A percentile compares a stretch with the other conserved stretches of the same genome.
Conservation (phyloP, 2,329 filamentous ascomycete genomes). For the Microsporum ferrugineum region DNA sequence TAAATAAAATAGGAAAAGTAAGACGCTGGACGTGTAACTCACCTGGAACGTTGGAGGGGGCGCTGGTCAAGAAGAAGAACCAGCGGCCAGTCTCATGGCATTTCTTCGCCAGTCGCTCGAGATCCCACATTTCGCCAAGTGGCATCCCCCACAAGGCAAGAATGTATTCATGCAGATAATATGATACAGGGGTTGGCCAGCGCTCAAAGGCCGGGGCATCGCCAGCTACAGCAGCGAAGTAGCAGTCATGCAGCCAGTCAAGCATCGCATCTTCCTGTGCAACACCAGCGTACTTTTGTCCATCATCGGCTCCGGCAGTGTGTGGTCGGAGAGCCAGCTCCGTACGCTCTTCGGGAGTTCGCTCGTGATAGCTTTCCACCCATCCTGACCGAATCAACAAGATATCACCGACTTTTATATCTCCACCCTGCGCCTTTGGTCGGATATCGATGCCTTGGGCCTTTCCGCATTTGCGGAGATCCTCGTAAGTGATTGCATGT, state of each 20-base stretch:
- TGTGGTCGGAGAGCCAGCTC: conserved; percentile 23
- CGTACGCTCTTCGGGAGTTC: conserved; percentile 25
- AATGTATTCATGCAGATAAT: conserved; percentile 32
- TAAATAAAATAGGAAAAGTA: background rate
- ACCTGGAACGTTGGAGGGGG: conserved; percentile 33
- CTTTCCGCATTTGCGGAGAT: conserved; percentile 48
- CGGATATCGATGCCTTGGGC: conserved; percentile 52
- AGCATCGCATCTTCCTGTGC: conserved; percentile 45
- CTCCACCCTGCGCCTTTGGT: conserved; percentile 42
- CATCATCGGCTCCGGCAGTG: conserved; percentile 24
- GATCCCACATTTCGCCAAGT: conserved; percentile 37
- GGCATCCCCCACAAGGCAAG: conserved; percentile 36
- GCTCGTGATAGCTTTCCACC: conserved; percentile 46
- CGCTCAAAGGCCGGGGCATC: conserved; percentile 55
- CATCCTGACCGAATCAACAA: conserved; percentile 55
- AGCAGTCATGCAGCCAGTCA: conserved; percentile 58
- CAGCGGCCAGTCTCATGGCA: conserved; percentile 29
- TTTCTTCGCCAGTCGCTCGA: conserved; percentile 27
- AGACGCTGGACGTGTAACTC: conserved; percentile 13
- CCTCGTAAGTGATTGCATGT: conserved; percentile 43
- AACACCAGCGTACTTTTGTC: conserved; percentile 39
- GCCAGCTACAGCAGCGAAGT: conserved; percentile 54
- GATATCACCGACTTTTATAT: conserved; percentile 52
- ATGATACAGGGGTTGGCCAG: conserved; percentile 39
- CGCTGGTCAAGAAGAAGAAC: conserved; percentile 35